Evolutionary conservation across 1,284 basidiomycete species (phyloP).

Genomic region (Melampsora americana): DNA sequence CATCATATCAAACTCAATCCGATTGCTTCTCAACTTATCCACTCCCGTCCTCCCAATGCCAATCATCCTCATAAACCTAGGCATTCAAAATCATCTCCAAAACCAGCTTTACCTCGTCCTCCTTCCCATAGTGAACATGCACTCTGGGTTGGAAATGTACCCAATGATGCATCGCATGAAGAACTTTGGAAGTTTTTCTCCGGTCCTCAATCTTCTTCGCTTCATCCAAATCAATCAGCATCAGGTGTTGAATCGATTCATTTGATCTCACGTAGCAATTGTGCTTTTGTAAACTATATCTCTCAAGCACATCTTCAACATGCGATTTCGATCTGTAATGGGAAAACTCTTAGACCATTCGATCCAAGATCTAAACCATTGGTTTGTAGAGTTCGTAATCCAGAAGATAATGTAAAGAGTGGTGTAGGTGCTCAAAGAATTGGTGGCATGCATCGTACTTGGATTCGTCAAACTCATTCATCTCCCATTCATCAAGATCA

Average conservation of each 20-base stretch:
- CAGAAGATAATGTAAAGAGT: slow-evolving; percentile 79
- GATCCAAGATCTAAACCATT: slow-evolving; percentile 73
- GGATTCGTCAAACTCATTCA: slow-evolving; percentile 60
- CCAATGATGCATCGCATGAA: slow-evolving; percentile 73
- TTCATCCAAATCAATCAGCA: no score
- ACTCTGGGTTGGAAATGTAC: slow-evolving; percentile 91
- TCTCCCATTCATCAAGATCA: not conserved
- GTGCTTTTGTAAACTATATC: slow-evolving; percentile 86
- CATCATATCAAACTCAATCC: not conserved
- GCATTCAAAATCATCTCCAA: no score
- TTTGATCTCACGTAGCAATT: slow-evolving; percentile 84
- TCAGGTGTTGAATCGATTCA: slow-evolving; percentile 80
- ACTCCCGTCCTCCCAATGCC: not conserved
- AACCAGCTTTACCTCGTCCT: slow-evolving; percentile 2
- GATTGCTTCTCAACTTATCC: not conserved
- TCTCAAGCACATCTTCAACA: slow-evolving; percentile 64
- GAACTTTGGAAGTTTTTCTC: slow-evolving; percentile 83
- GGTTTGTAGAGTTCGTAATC: slow-evolving; percentile 77
- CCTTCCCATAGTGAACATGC: slow-evolving; percentile 71
- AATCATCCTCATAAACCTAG: not conserved
- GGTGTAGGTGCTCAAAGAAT: slow-evolving; percentile 89
- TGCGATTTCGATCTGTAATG: slow-evolving; percentile 72
- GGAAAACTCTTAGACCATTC: slow-evolving; percentile 63
- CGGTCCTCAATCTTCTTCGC: slow-evolving; percentile 7
- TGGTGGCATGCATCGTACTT: slow-evolving; percentile 73